phyloP scores from a whole-genome alignment of 345 rosid genomes.

The Syzygium aromaticum region DNA sequence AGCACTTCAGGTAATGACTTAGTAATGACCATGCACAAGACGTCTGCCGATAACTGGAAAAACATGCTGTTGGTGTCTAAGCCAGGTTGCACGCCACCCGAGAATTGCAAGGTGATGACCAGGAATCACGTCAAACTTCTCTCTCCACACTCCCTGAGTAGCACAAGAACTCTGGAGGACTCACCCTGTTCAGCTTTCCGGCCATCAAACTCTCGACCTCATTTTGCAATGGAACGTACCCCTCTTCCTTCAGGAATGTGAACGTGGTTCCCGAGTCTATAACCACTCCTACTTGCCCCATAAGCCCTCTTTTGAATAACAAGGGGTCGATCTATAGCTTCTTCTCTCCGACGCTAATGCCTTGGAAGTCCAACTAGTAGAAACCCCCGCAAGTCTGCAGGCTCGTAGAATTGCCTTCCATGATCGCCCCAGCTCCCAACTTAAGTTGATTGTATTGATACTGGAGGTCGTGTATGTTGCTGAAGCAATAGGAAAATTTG shows the following conservation, averaged over 20 bases:
- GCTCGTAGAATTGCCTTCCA: not conserved
- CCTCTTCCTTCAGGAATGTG: not conserved
- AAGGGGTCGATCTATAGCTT: conserved; percentile 9
- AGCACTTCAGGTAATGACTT: no score
- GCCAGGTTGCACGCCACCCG: conserved; percentile 23
- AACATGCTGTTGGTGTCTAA: conserved; percentile 32
- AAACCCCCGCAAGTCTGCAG: not conserved
- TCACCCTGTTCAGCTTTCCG: not conserved
- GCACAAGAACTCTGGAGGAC: conserved; percentile 11
- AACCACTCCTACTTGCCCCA: conserved; percentile 12
- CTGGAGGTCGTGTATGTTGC: not conserved
- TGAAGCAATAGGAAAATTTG: not conserved
- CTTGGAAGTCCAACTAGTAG: not conserved
- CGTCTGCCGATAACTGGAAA: conserved; percentile 5
- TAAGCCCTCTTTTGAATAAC: not conserved
- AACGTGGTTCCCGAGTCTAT: conserved; percentile 3
- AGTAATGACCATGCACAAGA: conserved; percentile 8
- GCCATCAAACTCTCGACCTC: not conserved
- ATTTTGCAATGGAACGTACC: not conserved
- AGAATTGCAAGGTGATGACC: conserved; percentile 28
- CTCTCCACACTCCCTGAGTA: conserved; percentile 17
- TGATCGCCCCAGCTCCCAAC: not conserved
- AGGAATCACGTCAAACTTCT: conserved; percentile 33
- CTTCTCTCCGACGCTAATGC: not conserved
- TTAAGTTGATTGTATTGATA: not conserved